phyloP scores from a whole-genome alignment of 2,329 filamentous ascomycete genomes.

The Pseudonectria buxi region DNA sequence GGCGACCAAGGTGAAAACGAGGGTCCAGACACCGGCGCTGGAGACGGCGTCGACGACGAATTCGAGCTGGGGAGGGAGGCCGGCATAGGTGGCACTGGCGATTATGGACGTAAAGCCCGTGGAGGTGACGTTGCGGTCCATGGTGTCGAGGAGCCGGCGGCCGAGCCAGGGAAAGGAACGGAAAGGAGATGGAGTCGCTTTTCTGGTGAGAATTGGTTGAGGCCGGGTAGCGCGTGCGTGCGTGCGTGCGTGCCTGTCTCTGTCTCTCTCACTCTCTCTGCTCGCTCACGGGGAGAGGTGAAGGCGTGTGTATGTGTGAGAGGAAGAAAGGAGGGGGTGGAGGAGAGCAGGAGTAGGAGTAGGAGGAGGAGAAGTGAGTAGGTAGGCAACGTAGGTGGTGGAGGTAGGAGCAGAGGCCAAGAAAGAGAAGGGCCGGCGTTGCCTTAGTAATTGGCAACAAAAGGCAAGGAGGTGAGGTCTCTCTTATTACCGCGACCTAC shows the following conservation, averaged over 20 bases:
- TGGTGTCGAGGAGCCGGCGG: constrained; percentile 19
- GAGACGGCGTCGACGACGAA: constrained; percentile 48
- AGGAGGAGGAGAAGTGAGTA: constrained; percentile 4
- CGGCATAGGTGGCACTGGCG: constrained; percentile 50
- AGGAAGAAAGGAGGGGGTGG: constrained; percentile 1
- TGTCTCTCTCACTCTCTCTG: too few relatives aligned
- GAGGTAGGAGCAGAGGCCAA: constrained; percentile 1
- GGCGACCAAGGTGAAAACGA: constrained; percentile 63
- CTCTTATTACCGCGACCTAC: too few relatives aligned
- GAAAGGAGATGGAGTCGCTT: too few relatives aligned
- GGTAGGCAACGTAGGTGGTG: constrained; percentile 2
- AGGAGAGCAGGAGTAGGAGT: constrained; percentile 2
- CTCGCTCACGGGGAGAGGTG: not conserved
- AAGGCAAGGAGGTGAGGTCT: too few relatives aligned
- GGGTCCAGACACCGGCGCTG: constrained; percentile 52
- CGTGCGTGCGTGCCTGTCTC: too few relatives aligned
- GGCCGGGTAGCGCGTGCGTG: too few relatives aligned
- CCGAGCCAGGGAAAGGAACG: constrained; percentile 4
- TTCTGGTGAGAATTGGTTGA: too few relatives aligned
- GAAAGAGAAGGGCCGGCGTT: not conserved
- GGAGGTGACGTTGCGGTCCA: constrained; percentile 57
- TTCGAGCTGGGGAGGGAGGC: constrained; percentile 50
- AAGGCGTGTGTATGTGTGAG: not conserved
- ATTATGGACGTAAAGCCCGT: constrained; percentile 64
- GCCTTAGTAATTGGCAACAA: too few relatives aligned